Percentiles rank a stretch among this genome's conserved stretches.
Evolutionary conservation across 1,284 basidiomycete genomes (phyloP).

Genomic region (Fomitopsis pinicola): DNA sequence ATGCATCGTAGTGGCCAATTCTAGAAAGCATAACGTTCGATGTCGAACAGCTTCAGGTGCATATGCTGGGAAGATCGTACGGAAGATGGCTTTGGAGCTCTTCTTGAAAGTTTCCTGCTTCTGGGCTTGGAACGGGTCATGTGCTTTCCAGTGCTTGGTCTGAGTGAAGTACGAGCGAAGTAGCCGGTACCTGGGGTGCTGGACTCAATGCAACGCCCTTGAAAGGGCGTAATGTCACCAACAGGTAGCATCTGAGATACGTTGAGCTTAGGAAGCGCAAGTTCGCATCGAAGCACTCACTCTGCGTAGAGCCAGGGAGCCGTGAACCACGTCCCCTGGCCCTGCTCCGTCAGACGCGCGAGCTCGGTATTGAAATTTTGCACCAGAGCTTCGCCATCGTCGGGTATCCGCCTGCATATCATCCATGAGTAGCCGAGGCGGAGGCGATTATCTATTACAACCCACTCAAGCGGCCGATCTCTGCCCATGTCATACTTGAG

Average conservation of each 20-base stretch:
- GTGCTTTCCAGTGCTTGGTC: conserved; percentile 70
- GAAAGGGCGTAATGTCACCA: conserved; percentile 16
- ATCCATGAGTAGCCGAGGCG: neutral
- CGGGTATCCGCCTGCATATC: conserved; percentile 52
- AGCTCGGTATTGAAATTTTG: conserved; percentile 77
- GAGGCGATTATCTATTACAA: neutral
- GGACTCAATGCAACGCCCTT: neutral
- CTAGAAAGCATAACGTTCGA: conserved; percentile 27
- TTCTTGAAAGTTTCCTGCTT: conserved; percentile 85
- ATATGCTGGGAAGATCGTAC: conserved; percentile 30
- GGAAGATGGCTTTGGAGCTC: conserved; percentile 74
- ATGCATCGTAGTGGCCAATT: conserved; percentile 66
- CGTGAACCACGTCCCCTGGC: conserved; percentile 82
- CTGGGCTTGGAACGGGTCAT: conserved; percentile 83
- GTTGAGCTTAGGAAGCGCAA: neutral
- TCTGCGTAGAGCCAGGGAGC: conserved; percentile 94
- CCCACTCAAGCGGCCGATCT: conserved; percentile 72
- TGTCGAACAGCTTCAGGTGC: neutral
- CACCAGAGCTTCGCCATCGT: conserved; percentile 69
- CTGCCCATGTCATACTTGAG: conserved; percentile 90
- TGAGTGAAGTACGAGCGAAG: conserved; percentile 73
- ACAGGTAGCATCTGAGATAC: conserved; percentile 59
- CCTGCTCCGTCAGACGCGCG: conserved; percentile 39
- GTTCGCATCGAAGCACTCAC: conserved; percentile 33
- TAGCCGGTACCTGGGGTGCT: conserved; percentile 69